A percentile compares a stretch with the other conserved stretches of the same genome.
phyloP scores from a whole-genome alignment of 345 rosid species.

The Sonneratia caseolaris region DNA sequence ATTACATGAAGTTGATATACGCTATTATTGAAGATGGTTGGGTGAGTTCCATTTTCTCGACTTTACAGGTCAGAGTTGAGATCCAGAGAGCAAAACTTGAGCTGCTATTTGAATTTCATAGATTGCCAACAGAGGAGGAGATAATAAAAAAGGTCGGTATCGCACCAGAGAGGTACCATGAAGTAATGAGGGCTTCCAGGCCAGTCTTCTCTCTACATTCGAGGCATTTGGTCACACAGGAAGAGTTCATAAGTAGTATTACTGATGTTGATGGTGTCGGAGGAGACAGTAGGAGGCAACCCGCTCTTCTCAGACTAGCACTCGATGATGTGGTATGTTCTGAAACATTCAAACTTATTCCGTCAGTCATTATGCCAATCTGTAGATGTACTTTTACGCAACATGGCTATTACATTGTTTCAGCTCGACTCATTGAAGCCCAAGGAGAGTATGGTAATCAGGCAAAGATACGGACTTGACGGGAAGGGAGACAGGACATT shows the following conservation, averaged over 20 bases:
- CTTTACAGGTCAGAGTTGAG: constrained; percentile 61
- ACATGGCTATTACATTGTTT: not conserved
- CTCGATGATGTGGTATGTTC: constrained; percentile 82
- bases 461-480: constrained; percentile 88
- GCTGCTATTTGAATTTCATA: constrained; percentile 49
- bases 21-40: not conserved
- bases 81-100: constrained; percentile 66
- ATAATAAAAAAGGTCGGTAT: constrained; percentile 49
- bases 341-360: not conserved
- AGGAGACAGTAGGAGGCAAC: constrained; percentile 52
- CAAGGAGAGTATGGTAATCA: constrained; percentile 85
- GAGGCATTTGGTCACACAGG: constrained; percentile 64
- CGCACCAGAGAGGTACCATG: constrained; percentile 71
- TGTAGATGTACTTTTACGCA: not conserved
- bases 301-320: constrained; percentile 90
- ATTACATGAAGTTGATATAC: too few relatives aligned
- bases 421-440: constrained; percentile 21
- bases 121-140: constrained; percentile 69
- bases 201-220: constrained; percentile 68
- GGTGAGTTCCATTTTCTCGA: not conserved
- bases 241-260: constrained; percentile 69
- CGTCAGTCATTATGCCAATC: not conserved
- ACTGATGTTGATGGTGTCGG: constrained; percentile 66
- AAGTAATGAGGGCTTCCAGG: constrained; percentile 66
- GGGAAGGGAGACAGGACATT: constrained; percentile 91